phyloP scores from a whole-genome alignment of 1,139 yeast species.

The Suhomyces taliae region DNA sequence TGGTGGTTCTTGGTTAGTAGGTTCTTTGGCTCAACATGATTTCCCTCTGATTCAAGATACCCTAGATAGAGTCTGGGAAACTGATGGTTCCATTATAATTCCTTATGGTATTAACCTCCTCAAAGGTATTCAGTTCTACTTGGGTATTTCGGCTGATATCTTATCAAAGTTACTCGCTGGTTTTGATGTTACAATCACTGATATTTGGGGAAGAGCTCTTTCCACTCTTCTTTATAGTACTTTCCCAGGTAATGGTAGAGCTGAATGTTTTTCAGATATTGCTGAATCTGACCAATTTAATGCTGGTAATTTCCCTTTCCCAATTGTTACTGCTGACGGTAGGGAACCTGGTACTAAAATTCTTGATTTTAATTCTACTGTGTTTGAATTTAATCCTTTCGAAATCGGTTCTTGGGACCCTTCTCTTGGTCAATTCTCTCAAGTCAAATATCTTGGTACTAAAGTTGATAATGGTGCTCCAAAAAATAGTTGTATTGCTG shows the following conservation, averaged over 20 bases:
- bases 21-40: slow-evolving; percentile 18
- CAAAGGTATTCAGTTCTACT: slow-evolving; percentile 13
- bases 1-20: slow-evolving; percentile 26
- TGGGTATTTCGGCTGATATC: slow-evolving; percentile 10
- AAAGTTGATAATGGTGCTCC: slow-evolving; percentile 29
- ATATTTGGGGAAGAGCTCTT: slow-evolving; percentile 23
- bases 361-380: slow-evolving; percentile 19
- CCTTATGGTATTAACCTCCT: slow-evolving; percentile 38
- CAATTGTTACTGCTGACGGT: slow-evolving; percentile 20
- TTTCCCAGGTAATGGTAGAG: slow-evolving; percentile 16
- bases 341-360: slow-evolving; percentile 18
- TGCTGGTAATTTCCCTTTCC: slow-evolving; percentile 26
- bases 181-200: slow-evolving; percentile 19
- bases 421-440: slow-evolving; percentile 21
- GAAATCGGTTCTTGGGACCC: slow-evolving; percentile 28
- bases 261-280: slow-evolving; percentile 32
- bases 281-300: slow-evolving; percentile 20
- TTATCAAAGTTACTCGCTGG: slow-evolving; percentile 18
- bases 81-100: slow-evolving; percentile 39
- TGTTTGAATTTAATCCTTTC: slow-evolving; percentile 23
- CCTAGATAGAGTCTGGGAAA: slow-evolving; percentile 18
- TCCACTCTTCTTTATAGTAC: slow-evolving; percentile 21
- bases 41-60: slow-evolving; percentile 18
- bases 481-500: slow-evolving; percentile 20
- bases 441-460: slow-evolving; percentile 37